Evolutionary conservation across 179 eudicot species (phyloP).

Genomic region (Beta lomatogona): DNA sequence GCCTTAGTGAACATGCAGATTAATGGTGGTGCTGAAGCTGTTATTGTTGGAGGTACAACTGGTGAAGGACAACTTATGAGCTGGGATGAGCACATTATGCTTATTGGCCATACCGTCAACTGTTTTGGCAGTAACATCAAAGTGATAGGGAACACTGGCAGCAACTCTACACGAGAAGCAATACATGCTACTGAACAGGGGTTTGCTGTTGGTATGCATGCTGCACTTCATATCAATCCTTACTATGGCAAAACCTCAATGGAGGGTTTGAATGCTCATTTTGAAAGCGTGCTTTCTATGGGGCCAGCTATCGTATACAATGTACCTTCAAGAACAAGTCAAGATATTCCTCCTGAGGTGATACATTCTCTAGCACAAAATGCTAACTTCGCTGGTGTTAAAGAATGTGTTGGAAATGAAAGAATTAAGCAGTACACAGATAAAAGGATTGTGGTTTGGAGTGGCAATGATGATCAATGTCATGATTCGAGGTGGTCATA

Average conservation of each 20-base stretch:
- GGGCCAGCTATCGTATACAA: conserved; percentile 86
- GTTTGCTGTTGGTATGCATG: conserved; percentile 93
- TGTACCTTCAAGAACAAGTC: conserved; percentile 82
- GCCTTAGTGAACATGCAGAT: conserved; percentile 79
- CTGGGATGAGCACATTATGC: conserved; percentile 97
- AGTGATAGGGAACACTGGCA: conserved; percentile 89
- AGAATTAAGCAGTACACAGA: conserved; percentile 63
- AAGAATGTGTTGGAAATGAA: conserved; percentile 83
- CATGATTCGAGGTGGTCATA: conserved; percentile 81
- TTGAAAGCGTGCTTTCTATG: conserved; percentile 70
- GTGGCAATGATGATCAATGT: conserved; percentile 84
- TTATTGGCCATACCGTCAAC: conserved; percentile 85
- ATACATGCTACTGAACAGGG: conserved; percentile 93
- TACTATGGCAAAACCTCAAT: conserved; percentile 88
- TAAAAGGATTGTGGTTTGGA: conserved; percentile 65
- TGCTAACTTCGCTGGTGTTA: conserved; percentile 71
- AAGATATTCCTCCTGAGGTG: conserved; percentile 76
- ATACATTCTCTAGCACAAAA: conserved; percentile 46
- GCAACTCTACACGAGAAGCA: conserved; percentile 91
- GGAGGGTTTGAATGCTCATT: conserved; percentile 75
- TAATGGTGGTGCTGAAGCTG: conserved; percentile 66
- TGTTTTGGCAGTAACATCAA: conserved; percentile 76
- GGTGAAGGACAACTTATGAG: conserved; percentile 95
- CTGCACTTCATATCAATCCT: conserved; percentile 95
- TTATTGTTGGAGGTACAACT: conserved; percentile 92